Base-by-base conservation (phyloP, 768 basidiomycete species). In the Neoboletus brunneissimus region DNA sequence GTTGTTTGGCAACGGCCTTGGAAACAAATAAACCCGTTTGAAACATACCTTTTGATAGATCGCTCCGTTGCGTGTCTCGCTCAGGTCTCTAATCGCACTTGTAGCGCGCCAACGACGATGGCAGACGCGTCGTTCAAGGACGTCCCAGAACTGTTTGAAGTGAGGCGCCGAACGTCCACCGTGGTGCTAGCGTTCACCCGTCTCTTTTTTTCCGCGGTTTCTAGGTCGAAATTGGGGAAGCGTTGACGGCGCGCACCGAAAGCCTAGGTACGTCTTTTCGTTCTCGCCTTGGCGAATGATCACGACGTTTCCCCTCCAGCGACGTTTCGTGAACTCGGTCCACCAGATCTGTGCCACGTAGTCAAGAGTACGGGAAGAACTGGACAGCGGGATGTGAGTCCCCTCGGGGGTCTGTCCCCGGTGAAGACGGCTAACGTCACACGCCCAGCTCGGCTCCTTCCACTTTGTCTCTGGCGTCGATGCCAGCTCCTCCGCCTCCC, bases 391-490 rank as follows among this genome's bases (percentile, higher is more conserved):
- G 95, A 98, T 72, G 95, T 95, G 59, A 64, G 89, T 80, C 7
- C 4, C 47, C 31, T 48, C 3, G 22, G 23, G 43, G 15, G 23
- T 42, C 7, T 2, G 12, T 20, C 25, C 22, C 23, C 22, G 31
- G 34, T 11, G 27, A 12, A 29, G 44, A 45, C 8, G 29, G 8
- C 47, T 48, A 3, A 48, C 32, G 10, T 32, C 47, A 34, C 10
- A 16, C 16, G 3, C 25, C 18, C 35, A 97, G 94, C 79, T 93
- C 56, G 93, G 94, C 38, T 98, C 96, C 35, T 98, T 98, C 71
- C 97, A 99, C 74, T 98, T 92, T 64, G 84, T 97, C 55, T 99
- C 97, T 0, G 96, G 97, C n/a, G 92, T 99, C 51, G 97, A 99
- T 72, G 94, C 96, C 1, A 98, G 94, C 18, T 97, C 96, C 7